Evolutionary conservation across 306 rosid species (phyloP).

Genomic region (Quercus rubra): DNA sequence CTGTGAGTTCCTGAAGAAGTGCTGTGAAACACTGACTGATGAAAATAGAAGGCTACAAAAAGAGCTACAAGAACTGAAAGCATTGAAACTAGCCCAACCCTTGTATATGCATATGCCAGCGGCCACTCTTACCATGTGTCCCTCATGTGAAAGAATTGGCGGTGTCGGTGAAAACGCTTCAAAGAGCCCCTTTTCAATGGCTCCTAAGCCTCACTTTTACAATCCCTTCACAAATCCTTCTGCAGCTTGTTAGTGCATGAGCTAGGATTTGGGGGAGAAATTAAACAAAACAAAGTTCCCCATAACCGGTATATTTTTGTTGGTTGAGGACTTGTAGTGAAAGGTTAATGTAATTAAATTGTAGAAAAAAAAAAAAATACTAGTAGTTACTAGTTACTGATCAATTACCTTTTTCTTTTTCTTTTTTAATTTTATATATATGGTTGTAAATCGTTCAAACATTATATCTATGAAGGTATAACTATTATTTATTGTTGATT

Average conservation of each 20-base stretch:
- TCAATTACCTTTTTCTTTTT: slow-evolving; percentile 18
- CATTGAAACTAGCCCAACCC: slow-evolving; percentile 61
- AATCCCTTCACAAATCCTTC: slow-evolving; percentile 76
- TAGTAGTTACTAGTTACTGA: slow-evolving; percentile 32
- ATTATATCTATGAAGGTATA: slow-evolving; percentile 33
- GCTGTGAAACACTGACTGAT: slow-evolving; percentile 85
- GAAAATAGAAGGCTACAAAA: slow-evolving; percentile 81
- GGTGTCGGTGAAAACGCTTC: slow-evolving; percentile 23
- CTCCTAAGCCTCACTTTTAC: slow-evolving; percentile 68
- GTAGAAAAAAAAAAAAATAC: slow-evolving; percentile 29
- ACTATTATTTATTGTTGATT: slow-evolving; percentile 20
- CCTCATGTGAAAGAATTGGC: slow-evolving; percentile 81
- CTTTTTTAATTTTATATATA: slow-evolving; percentile 2
- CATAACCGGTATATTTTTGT: slow-evolving; percentile 55
- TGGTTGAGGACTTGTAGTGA: slow-evolving; percentile 47
- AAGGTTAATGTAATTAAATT: slow-evolving; percentile 51
- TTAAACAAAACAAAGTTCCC: background rate
- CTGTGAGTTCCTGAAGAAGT: slow-evolving; percentile 85
- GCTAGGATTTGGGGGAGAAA: slow-evolving; percentile 5
- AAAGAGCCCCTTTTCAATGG: slow-evolving; percentile 58
- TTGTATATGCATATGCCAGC: slow-evolving; percentile 89
- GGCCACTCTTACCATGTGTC: slow-evolving; percentile 83
- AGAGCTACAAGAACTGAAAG: slow-evolving; percentile 80
- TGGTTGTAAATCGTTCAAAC: slow-evolving; percentile 47
- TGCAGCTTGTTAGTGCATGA: slow-evolving; percentile 64